A percentile compares a stretch with the other conserved stretches of the same genome.
These are phyloP conservation scores for Cladosporium sphaerospermum DNA, from an alignment of 2,329 filamentous ascomycete species.

Conservation along the genomic window DNA sequence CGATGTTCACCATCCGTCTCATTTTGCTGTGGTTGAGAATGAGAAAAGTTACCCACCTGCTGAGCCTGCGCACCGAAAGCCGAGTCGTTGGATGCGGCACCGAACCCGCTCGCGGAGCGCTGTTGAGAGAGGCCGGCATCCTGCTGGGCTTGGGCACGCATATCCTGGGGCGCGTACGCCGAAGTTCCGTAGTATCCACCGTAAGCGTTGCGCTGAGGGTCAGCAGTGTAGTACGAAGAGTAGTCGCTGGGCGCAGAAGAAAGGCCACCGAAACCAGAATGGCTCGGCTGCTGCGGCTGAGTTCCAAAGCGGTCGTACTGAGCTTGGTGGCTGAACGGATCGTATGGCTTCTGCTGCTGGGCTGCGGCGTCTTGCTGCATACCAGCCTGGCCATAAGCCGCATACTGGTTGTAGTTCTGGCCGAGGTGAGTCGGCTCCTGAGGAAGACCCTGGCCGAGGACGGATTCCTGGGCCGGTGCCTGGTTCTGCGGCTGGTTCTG, in stretches of 20 bases:
- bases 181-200: slow-evolving; percentile 55
- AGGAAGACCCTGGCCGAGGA: slow-evolving; percentile 48
- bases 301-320: slow-evolving; percentile 48
- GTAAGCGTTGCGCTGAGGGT: slow-evolving; percentile 68
- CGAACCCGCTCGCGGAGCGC: slow-evolving; percentile 72
- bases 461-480: slow-evolving; percentile 28
- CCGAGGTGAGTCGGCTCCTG: slow-evolving; percentile 35
- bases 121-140: slow-evolving; percentile 67
- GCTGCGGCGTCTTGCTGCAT: slow-evolving; percentile 51
- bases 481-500: slow-evolving; percentile 37
- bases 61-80: slow-evolving; percentile 56
- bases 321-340: slow-evolving; percentile 75
- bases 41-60: slow-evolving; percentile 34
- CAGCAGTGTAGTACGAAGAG: slow-evolving; percentile 77
- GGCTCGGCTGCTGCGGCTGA: slow-evolving; percentile 48
- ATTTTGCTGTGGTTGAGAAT: background rate
- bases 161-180: slow-evolving; percentile 46
- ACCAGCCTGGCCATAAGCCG: slow-evolving; percentile 57
- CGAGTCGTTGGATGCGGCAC: slow-evolving; percentile 53
- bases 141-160: slow-evolving; percentile 54
- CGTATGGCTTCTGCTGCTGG: slow-evolving; percentile 72
- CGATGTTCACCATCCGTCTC: background rate
- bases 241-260: slow-evolving; percentile 74
- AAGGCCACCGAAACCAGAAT: slow-evolving; percentile 59
- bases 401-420: slow-evolving; percentile 57